Evolutionary conservation across 345 rosid genomes (phyloP), one percentile per base, ranked within the genome.

Genomic region (Aquilaria sinensis): DNA sequence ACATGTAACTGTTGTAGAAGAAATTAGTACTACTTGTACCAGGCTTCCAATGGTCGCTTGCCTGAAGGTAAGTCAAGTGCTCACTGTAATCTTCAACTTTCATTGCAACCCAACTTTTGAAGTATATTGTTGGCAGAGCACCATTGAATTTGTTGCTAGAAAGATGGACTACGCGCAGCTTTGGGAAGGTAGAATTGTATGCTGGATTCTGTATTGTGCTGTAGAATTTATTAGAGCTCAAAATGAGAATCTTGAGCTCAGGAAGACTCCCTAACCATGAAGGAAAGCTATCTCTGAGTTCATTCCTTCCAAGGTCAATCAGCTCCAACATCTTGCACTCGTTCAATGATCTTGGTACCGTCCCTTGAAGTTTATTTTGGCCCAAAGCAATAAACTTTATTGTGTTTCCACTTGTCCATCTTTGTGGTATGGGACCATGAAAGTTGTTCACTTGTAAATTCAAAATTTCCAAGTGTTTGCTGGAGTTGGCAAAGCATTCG

Each of bases 351-450:
- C 65, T 37, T 29, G 65, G 65, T 9, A 60, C 29, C 29, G 12
- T 31, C 31, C 66, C 75, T 12, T 33, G 31, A 10, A 66, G 16
- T 59, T 41, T 63, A 53, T 73, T 73, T 7, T 31, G 12, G 2
- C 70, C 31, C 53, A 73, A 56, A 31, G 48, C 69, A 29, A 73
- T 49, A 41, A 53, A 32, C 58, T 11, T 46, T 34, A 73, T 55
- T 2, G 8, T 29, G 53, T 55, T 53, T 29, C 43, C 54, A 33
- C 8, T 64, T 34, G 7, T 11, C 15, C 68, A 69, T 37, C 47
- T 47, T 23, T 31, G 8, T 31, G 60, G 70, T 50, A 74, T 45
- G 9, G 61, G 31, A n/a, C 67, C 77, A n/a, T 56, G 10, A 9
- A 74, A 68, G 45, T 56, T 45, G 62, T 74, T 69, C 51, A 11